Evolutionary conservation across 129 eudicot genomes (phyloP).

Genomic region (Arctium lappa): DNA sequence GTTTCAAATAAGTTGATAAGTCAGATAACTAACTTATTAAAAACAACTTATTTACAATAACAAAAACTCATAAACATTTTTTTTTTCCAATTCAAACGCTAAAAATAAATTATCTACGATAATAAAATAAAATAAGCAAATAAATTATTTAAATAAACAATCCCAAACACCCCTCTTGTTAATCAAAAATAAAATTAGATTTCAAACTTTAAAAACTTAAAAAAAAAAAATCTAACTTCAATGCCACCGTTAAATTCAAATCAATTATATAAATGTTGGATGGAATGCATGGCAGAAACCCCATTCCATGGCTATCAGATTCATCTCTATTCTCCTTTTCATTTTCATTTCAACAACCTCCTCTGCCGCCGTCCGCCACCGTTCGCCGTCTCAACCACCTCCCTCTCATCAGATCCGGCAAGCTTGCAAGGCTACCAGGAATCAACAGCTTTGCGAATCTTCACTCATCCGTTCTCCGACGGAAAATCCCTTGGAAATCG

Average conservation of each 20-base stretch:
- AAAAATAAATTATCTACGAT: too few species aligned
- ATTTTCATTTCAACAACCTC: not conserved
- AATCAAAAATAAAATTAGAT: too few species aligned
- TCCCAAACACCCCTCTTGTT: too few species aligned
- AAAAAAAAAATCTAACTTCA: not conserved
- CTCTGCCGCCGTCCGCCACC: not conserved
- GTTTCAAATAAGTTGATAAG: too few species aligned
- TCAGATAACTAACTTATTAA: too few species aligned
- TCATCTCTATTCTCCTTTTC: not conserved
- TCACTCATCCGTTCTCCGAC: slow-evolving; percentile 22
- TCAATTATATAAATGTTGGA: not conserved
- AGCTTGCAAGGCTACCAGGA: slow-evolving; percentile 61
- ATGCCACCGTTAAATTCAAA: not conserved
- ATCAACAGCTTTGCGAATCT: slow-evolving; percentile 35
- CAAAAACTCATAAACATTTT: too few species aligned
- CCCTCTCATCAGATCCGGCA: slow-evolving; percentile 24
- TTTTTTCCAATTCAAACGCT: too few species aligned
- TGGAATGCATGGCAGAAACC: not conserved
- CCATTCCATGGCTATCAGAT: not conserved
- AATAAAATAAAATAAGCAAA: too few species aligned
- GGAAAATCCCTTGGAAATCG: slow-evolving; percentile 26
- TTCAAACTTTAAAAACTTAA: too few species aligned
- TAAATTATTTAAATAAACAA: too few species aligned
- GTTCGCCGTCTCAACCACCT: not conserved
- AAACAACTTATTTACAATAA: too few species aligned